A percentile compares a stretch with the other conserved stretches of the same genome.
phyloP scores from a whole-genome alignment of 257 asterid genomes.

The Salvia miltiorrhiza region DNA sequence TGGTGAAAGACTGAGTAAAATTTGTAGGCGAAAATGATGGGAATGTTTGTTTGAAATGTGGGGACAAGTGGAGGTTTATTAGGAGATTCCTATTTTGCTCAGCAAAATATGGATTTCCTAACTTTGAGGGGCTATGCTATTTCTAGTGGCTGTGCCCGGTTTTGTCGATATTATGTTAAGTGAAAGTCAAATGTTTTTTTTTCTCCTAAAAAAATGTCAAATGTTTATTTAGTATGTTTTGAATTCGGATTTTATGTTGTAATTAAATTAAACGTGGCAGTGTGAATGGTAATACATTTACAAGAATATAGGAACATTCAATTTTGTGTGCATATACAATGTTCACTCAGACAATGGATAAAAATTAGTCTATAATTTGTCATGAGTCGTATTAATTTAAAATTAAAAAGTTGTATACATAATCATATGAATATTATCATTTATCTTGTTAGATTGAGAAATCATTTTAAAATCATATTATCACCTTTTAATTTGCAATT shows the following conservation, averaged over 20 bases:
- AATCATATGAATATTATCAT: background rate
- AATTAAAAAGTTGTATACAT: background rate
- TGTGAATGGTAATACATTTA: no score
- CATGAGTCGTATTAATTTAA: background rate
- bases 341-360: background rate
- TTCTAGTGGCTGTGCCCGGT: constrained; percentile 26
- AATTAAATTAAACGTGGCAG: no score
- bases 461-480: no score
- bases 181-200: no score
- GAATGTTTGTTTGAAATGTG: constrained; percentile 30
- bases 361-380: background rate
- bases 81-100: constrained; percentile 18
- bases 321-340: no score
- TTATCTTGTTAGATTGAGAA: background rate
- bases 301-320: no score
- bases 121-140: constrained; percentile 14
- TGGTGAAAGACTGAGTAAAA: constrained; percentile 48
- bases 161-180: background rate
- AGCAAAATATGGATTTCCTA: constrained; percentile 18
- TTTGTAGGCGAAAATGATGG: constrained; percentile 36
- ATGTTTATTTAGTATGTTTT: no score
- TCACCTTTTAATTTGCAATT: background rate
- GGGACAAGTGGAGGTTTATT: constrained; percentile 20
- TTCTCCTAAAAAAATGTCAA: no score
- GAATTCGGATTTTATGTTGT: no score